A percentile compares a stretch with the other conserved stretches of the same genome.
Conservation (phyloP, 2,329 filamentous ascomycete genomes). For the Didymella lethalis region DNA sequence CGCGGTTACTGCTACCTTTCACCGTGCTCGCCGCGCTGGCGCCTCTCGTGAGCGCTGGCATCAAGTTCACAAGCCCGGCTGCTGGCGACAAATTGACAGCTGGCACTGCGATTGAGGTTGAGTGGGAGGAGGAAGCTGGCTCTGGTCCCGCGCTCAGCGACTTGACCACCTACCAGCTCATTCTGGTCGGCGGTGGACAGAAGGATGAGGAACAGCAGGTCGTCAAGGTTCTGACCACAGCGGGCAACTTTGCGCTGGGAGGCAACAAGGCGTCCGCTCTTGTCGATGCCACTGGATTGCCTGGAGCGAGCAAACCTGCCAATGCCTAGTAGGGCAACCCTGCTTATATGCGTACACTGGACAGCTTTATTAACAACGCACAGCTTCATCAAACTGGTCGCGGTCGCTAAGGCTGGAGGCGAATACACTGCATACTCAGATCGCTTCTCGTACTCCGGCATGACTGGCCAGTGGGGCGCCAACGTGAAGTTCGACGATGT, state of each 20-base stretch:
- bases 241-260: constrained; percentile 54
- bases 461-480: constrained; percentile 67
- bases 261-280: constrained; percentile 50
- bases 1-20: constrained; percentile 37
- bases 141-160: constrained; percentile 59
- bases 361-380: constrained; percentile 18
- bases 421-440: constrained; percentile 66
- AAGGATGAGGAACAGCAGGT: constrained; percentile 11
- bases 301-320: constrained; percentile 46
- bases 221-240: constrained; percentile 51
- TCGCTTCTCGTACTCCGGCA: constrained; percentile 70
- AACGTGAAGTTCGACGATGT: constrained; percentile 45
- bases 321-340: constrained; percentile 64
- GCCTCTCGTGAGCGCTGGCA: constrained; percentile 58
- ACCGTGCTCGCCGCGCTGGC: constrained; percentile 49
- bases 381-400: constrained; percentile 59
- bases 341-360: background rate
- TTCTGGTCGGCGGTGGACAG: constrained; percentile 65
- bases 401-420: constrained; percentile 62
- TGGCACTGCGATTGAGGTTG: constrained; percentile 61
- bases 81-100: constrained; percentile 60
- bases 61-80: constrained; percentile 62
- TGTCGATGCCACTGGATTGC: constrained; percentile 31
- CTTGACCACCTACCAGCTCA: constrained; percentile 64
- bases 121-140: constrained; percentile 67